Evolutionary conservation across 352 stramenopile species (phyloP).

Genomic region (Globisporangium ultimum): DNA sequence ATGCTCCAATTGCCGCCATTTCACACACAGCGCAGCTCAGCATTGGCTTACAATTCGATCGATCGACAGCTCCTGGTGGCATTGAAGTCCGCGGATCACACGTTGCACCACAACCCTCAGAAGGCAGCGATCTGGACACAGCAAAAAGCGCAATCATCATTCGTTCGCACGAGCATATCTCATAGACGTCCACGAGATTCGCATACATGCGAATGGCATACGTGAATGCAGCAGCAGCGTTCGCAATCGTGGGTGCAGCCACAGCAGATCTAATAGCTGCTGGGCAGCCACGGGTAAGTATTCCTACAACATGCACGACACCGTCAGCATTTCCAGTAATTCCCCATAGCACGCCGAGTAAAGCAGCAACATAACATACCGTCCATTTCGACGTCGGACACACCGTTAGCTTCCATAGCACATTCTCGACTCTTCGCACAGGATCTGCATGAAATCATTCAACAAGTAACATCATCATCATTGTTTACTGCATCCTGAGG

Average conservation of each 20-base stretch:
- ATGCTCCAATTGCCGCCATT: background rate
- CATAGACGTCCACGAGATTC: background rate
- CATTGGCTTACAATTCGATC: conserved; percentile 4
- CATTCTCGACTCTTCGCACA: conserved; percentile 23
- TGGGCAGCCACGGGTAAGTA: background rate
- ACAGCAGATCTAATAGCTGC: conserved; percentile 16
- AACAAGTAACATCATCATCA: background rate
- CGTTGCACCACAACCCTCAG: background rate
- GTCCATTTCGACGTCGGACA: background rate
- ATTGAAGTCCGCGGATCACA: background rate
- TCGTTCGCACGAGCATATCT: background rate
- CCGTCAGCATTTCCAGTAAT: background rate
- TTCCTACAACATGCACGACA: background rate
- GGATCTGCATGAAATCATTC: conserved; percentile 17
- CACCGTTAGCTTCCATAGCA: conserved; percentile 19
- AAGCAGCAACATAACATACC: background rate
- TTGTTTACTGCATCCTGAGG: no score
- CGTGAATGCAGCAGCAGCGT: conserved; percentile 11
- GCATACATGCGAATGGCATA: conserved; percentile 7
- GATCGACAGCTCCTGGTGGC: background rate
- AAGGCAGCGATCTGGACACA: background rate
- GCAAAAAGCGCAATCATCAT: background rate
- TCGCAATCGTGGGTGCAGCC: conserved; percentile 18
- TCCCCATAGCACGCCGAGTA: no score
- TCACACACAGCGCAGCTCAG: background rate